Evolutionary conservation across 163 green algal species (phyloP).

Genomic region (Chlamydomonas reinhardtii): DNA sequence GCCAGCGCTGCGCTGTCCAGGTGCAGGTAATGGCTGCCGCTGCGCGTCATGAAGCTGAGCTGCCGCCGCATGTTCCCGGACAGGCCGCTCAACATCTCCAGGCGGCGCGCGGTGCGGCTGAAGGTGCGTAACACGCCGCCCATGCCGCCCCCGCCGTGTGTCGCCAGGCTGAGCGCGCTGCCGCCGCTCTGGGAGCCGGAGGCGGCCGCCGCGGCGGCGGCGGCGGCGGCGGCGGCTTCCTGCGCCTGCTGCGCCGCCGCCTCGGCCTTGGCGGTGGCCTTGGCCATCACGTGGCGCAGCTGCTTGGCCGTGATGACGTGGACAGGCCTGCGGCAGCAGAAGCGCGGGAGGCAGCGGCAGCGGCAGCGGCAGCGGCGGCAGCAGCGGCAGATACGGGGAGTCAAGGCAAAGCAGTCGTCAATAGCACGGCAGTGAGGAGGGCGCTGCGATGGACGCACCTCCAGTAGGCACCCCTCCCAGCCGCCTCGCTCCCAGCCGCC

Average conservation of each 20-base stretch:
- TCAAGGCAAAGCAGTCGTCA: no score
- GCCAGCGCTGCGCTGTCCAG: background rate
- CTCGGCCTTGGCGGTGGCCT: background rate
- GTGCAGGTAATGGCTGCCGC: background rate
- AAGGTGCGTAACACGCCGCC: background rate
- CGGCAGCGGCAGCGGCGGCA: no score
- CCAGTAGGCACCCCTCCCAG: no score
- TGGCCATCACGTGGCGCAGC: constrained; percentile 1
- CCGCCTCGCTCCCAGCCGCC: no score
- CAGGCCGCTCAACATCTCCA: constrained; percentile 22
- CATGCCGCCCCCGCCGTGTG: background rate
- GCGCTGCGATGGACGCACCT: no score
- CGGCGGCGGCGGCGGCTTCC: background rate
- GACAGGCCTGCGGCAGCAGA: background rate
- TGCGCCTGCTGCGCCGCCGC: background rate
- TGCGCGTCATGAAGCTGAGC: background rate
- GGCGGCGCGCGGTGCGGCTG: background rate
- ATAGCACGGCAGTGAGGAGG: no score
- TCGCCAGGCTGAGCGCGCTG: no score
- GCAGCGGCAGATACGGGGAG: no score
- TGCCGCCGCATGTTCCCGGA: background rate
- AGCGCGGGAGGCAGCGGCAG: no score
- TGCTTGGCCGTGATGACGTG: constrained; percentile 32
- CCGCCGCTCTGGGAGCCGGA: background rate
- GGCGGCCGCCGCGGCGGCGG: background rate